Evolutionary conservation across 2,329 filamentous ascomycete species (phyloP).

Genomic region (Hirsutella thompsonii): DNA sequence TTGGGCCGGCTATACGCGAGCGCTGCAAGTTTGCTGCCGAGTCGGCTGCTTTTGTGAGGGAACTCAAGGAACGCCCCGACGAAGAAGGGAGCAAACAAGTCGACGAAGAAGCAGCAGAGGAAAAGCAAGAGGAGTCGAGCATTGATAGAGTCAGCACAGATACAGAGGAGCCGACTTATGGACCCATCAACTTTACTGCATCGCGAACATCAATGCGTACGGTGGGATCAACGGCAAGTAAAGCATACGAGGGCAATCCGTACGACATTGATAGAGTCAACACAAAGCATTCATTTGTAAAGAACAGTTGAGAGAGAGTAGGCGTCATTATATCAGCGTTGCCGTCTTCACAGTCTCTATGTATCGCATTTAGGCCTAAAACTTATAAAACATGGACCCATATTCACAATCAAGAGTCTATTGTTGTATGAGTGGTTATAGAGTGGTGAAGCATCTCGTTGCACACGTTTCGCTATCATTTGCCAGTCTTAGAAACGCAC

Average conservation of each 20-base stretch:
- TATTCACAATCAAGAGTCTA: no score
- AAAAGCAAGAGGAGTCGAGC: not conserved
- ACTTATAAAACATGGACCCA: no score
- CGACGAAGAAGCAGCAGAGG: not conserved
- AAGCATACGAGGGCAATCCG: not conserved
- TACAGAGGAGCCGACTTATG: not conserved
- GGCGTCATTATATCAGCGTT: no score
- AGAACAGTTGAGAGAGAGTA: not conserved
- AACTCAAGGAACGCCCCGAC: not conserved
- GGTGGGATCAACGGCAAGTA: not conserved
- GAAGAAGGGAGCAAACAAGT: not conserved
- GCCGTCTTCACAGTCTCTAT: no score
- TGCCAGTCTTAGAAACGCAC: no score
- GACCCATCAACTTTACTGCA: not conserved
- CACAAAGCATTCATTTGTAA: not conserved
- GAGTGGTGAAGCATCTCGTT: no score
- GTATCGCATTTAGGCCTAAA: no score
- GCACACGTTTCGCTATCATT: no score
- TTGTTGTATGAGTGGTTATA: no score
- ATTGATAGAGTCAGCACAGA: not conserved
- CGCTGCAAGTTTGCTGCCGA: constrained; percentile 52
- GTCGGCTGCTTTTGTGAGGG: not conserved
- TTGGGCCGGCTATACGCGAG: constrained; percentile 56
- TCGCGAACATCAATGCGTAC: not conserved
- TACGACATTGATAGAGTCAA: not conserved